A percentile compares a stretch with the other conserved stretches of the same genome.
phyloP scores from a whole-genome alignment of 2,329 filamentous ascomycete species.

The Fusarium sp. region DNA sequence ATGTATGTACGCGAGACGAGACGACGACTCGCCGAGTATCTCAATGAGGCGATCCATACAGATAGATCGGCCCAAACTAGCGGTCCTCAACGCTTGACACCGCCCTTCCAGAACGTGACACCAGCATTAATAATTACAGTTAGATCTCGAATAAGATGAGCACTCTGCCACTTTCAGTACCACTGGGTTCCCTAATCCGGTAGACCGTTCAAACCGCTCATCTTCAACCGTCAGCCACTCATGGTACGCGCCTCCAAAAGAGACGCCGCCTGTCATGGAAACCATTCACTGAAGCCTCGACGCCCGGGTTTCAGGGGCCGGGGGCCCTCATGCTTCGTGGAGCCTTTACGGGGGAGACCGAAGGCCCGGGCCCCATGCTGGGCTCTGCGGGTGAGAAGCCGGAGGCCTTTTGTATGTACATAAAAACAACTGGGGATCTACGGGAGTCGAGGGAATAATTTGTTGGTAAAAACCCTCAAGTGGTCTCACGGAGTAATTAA shows the following conservation, averaged over 20 bases:
- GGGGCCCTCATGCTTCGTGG: conserved; percentile 15
- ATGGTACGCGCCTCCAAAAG: neutral
- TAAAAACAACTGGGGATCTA: conserved; percentile 1
- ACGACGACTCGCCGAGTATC: neutral
- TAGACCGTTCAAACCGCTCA: conserved; percentile 17
- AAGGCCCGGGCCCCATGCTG: conserved; percentile 16
- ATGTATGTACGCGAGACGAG: neutral
- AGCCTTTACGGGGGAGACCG: conserved; percentile 27
- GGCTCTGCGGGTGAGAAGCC: conserved; percentile 8
- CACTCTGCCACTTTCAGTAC: neutral
- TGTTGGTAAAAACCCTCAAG: conserved; percentile 26
- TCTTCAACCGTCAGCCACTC: conserved; percentile 19
- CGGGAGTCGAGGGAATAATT: conserved; percentile 6
- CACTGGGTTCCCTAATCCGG: conserved; percentile 29
- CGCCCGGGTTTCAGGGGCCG: conserved; percentile 15
- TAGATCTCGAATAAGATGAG: conserved; percentile 1
- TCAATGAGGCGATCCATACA: conserved; percentile 19
- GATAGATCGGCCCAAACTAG: conserved; percentile 14
- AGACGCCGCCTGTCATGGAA: conserved; percentile 3
- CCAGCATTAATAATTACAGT: neutral
- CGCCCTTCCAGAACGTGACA: conserved; percentile 38
- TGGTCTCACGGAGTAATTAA: neutral
- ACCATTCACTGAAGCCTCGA: conserved; percentile 4
- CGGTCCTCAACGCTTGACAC: conserved; percentile 20
- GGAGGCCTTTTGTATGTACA: conserved; percentile 16